Evolutionary conservation across 2,329 filamentous ascomycete genomes (phyloP), one percentile per base, ranked within the genome.

Genomic region (Fusarium sambucinum): DNA sequence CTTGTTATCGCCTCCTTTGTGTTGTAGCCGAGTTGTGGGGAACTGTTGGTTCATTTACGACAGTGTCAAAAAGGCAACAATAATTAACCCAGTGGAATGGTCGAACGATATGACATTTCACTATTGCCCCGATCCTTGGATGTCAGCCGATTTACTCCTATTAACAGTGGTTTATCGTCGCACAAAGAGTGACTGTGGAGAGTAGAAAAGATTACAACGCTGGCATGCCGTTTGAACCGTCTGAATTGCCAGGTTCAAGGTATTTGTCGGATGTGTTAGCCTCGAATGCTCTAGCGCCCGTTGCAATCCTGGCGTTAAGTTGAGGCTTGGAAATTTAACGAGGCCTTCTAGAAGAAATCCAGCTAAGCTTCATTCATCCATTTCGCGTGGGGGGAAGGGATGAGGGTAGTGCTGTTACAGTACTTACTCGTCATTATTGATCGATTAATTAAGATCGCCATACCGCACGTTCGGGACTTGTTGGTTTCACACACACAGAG

Each of bases 291-390:
- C 47, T 50, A 50, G 47, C 17, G 32, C 23, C 47, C 47, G 47
- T 38, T 50, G 19, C 11, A 35, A 23, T 35, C 23, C 21, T 38
- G 47, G 47, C 47, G 47, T n/a, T 21, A 50, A 50, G 17, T 50
- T 50, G 32, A 50, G 47, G 32, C 46, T 50, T 50, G 23, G 17
- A 6, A 25, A 14, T 16, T 25, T 35, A 21, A 27, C 47, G 32
- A 50, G 32, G 47, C 23, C 33, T 50, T 50, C 47, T 38, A 50
- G 47, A 50, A 50, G 47, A 27, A 50, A 38, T 7, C 27, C 42
- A 45, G 27, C 42, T 14, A 44, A 12, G 41, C 27, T 45, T 27
- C 17, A 37, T 50, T 8, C 30, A 25, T n/a, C 19, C 23, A 19
- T 35, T 16, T 6, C 16, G 40, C 16, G 30, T 33, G 45, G 47